phyloP scores from a whole-genome alignment of 2,329 filamentous ascomycete species.

The Alternaria metachromatica region DNA sequence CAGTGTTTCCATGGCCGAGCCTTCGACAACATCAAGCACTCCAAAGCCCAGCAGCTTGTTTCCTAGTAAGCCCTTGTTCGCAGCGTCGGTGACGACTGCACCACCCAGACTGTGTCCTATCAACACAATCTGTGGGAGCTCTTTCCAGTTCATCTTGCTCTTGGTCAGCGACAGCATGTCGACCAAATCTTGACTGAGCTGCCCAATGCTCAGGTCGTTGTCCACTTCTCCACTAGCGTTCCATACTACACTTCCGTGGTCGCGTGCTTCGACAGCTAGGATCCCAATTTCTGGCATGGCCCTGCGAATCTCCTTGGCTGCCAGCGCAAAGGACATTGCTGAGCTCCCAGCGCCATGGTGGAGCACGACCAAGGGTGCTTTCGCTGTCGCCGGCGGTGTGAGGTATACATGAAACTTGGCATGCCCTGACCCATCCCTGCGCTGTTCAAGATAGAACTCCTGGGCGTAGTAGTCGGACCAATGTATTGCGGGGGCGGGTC shows the following conservation, averaged over 20 bases:
- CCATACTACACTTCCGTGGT: constrained; percentile 74
- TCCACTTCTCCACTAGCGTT: constrained; percentile 46
- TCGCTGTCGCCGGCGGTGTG: constrained; percentile 71
- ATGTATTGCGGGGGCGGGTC: constrained; percentile 65
- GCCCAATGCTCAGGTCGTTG: constrained; percentile 74
- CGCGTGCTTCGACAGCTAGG: constrained; percentile 83
- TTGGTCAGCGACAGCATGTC: constrained; percentile 72
- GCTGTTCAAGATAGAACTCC: constrained; percentile 74
- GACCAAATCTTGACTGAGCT: constrained; percentile 75
- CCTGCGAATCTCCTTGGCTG: constrained; percentile 78
- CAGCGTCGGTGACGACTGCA: constrained; percentile 85
- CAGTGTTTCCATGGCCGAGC: constrained; percentile 92
- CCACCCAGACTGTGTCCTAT: constrained; percentile 94
- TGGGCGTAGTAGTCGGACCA: constrained; percentile 94
- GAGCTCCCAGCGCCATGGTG: constrained; percentile 96
- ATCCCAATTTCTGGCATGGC: constrained; percentile 81
- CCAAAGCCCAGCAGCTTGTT: constrained; percentile 79
- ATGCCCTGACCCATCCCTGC: constrained; percentile 38
- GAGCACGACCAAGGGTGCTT: constrained; percentile 85
- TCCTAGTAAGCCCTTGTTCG: constrained; percentile 70
- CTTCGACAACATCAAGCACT: constrained; percentile 93
- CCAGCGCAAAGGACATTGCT: constrained; percentile 86
- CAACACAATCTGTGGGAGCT: constrained; percentile 76
- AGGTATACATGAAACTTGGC: constrained; percentile 86
- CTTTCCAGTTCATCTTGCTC: constrained; percentile 72